Evolutionary conservation across 2,329 filamentous ascomycete genomes (phyloP), one percentile per base, ranked within the genome.

Genomic region (Exophiala xenobiotica): DNA sequence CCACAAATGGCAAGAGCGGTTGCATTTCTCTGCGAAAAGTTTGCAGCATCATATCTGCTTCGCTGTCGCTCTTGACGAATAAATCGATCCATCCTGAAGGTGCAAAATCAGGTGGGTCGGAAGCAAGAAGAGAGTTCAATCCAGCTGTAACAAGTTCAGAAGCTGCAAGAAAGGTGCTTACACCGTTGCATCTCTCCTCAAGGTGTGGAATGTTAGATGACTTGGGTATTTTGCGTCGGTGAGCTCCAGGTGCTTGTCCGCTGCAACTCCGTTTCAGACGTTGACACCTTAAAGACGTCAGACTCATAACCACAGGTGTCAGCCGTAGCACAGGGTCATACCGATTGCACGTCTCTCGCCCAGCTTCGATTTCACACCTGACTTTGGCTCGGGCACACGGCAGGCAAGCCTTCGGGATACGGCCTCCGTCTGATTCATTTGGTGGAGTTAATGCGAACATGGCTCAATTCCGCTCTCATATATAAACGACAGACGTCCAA

Each of bases 261-360:
- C 45, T 54, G 27, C 64, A 66, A 38, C 61, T 55, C 29, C 61
- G 62, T 16, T 58, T 54, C 37, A 66, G 42, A 16, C 64, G 62
- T 22, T 49, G 60, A 45, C 64, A 67, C 44, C 64, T 66, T 38
- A n/a, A 18, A 7, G 26, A 35, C 11, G n/a, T 42, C 19, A 47
- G 33, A 27, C 5, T 43, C 46, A 20, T 29, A 24, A 11, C 12
- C 14, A 18, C 7, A 18, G 4, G 12, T 31, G 24, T 6, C 24
- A 2, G 22, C 24, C 18, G 14, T 20, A 12, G 5, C 20, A 11
- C 4, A 11, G 7, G 8, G 9, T 20, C 20, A 19, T 35, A 54
- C 52, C 52, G 19, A 6, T 51, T 46, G 37, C 52, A 54, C 14
- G 12, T 35, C 18, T 26, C 24, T 24, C 38, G 14, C 23, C 38